Evolutionary conservation across 768 basidiomycete species (phyloP).

Genomic region (Lactifluus echinatus): DNA sequence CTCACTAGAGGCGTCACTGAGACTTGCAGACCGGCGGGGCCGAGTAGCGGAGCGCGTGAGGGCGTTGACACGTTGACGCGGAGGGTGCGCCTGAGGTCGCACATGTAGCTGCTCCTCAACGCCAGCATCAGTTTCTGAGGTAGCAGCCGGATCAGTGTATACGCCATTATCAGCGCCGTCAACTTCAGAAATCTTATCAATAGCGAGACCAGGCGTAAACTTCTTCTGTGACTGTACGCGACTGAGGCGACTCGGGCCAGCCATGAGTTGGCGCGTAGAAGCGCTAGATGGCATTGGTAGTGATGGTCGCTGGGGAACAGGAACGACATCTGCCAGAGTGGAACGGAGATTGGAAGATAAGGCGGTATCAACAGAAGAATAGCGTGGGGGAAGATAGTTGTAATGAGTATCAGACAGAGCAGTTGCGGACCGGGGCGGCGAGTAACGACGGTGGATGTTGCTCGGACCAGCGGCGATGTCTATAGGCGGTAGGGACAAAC

Average conservation of each 20-base stretch:
- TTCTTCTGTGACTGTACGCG: conserved; percentile 21
- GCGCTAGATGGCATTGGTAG: conserved; percentile 10
- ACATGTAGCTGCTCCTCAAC: conserved; percentile 10
- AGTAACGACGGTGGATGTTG: conserved; percentile 14
- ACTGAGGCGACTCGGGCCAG: conserved; percentile 17
- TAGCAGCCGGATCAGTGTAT: conserved; percentile 23
- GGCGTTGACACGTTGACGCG: conserved; percentile 23
- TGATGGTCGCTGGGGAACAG: conserved; percentile 19
- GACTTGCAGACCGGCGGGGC: conserved; percentile 66
- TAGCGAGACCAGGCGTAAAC: conserved; percentile 24
- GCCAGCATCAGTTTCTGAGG: conserved; percentile 38
- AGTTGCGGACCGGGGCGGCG: conserved; percentile 14
- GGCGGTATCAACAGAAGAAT: conserved; percentile 2
- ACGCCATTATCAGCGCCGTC: conserved; percentile 36
- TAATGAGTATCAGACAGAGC: conserved; percentile 2
- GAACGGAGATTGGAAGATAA: conserved; percentile 13
- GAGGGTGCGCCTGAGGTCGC: conserved; percentile 18
- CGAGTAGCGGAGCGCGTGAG: conserved; percentile 39
- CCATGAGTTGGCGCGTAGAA: conserved; percentile 13
- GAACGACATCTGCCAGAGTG: conserved; percentile 18
- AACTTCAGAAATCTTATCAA: conserved; percentile 43
- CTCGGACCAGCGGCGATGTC: background rate
- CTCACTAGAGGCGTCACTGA: conserved; percentile 55
- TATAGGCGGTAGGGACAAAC: background rate
- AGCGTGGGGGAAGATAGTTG: conserved; percentile 6